Base-by-base conservation (phyloP, 345 rosid species). In the Gossypium thurberi region DNA sequence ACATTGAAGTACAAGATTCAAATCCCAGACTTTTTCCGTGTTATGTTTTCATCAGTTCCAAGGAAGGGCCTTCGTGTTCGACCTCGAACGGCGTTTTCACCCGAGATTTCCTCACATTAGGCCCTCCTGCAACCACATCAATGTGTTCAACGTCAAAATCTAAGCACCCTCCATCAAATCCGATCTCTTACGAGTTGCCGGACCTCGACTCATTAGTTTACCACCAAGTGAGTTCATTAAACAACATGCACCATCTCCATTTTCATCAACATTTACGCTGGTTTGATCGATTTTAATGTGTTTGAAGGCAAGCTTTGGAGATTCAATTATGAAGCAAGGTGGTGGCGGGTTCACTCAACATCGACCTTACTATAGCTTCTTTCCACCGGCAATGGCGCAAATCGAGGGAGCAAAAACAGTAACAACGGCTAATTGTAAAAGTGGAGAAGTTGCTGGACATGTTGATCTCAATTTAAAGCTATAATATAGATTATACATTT, bases 391-490 rank as follows among this genome's bases (percentile, higher is more conserved):
- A 72, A 52, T 52, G 70, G 69, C 26, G 42, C 42, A 47, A 23
- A 66, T 66, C 25, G 70, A 68, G 18, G 21, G 25, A 28, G 25
- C 59, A 69, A 69, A 14, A 28, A 10, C 74, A 23, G 18, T 70
- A 15, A 28, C 73, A 6, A 55, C 42, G 60, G 61, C 9, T 69
- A 75, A 37, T 3, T 53, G 66, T 63, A 65, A 75, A 37, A 74
- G 69, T 67, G 85, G 75, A 65, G 85, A 80, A 76, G 73, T 77
- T 8, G 83, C 71, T 61, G 90, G 75, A 72, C 73, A 71, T 60
- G 70, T 88, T 56, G 92, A 86, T 77, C 86, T 88, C 51, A 80
- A 85, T 80, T 74, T 88, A 83, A 83, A 80, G 79, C 67, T 88
- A 69, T 83, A 72, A 73, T 63, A 17, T 23, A 4, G 13, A 15